Evolutionary conservation across 2,329 filamentous ascomycete species (phyloP), one percentile per base, ranked within the genome.

Genomic region (Talaromyces sp.): DNA sequence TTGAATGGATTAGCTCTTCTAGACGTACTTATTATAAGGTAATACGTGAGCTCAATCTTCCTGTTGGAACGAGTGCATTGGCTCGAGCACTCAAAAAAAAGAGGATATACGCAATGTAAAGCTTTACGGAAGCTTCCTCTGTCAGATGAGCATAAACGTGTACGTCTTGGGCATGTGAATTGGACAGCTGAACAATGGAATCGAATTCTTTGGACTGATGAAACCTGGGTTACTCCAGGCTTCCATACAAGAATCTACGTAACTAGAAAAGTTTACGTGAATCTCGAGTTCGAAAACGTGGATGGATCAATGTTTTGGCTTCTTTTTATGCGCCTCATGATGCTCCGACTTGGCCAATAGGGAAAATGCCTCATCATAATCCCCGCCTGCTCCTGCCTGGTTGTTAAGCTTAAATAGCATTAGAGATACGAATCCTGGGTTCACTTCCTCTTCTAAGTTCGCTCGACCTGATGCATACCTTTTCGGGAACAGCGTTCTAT

Each of bases 1-100:
- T 65, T 43, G 22, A 35, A 2, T 64, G 52, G 39, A 64, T 65
- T 5, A 58, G 35, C 22, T 61, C 59, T 4, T 62, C 51, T n/a
- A 56, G 62, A 22, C 31, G 40, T 15, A 63, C 57, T 51, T 63
- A 59, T 41, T 15, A 53, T 36, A 63, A 61, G 46, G 41, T 63
- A 1, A 43, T 63, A 58, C 4, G 57, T 48, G 60, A 60, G 31
- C 59, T 63, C 15, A n/a, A 60, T 3, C 52, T 64, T 17, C 37
- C 53, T 33, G 36, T 60, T 5, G 35, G 40, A 10, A 13, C 21
- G 5, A 37, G 6, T 2, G 57, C 58, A 10, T 21, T 63, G 19
- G 6, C 46, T 8, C 17, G 9, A 50, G 28, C 46, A 8, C 46
- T 50, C 1, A 36, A 50, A 50, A n/a, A 50, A 36, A 15, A 0